Base-by-base conservation (phyloP, 208 protist genomes). In the Trypanosoma rangeli region DNA sequence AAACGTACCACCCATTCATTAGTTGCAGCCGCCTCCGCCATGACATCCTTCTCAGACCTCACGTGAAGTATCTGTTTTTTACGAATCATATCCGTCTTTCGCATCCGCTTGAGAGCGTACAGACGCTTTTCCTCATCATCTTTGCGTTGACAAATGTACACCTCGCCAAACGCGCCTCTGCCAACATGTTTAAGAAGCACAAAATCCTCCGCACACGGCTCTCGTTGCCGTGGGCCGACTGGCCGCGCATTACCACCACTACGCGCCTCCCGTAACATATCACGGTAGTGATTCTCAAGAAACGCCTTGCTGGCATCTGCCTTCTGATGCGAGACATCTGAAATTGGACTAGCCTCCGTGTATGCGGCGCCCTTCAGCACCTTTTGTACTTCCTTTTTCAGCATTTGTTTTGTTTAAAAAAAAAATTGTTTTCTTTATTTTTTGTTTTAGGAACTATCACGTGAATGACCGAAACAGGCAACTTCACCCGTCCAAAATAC, bases 1-100 rank as follows among this genome's bases (percentile, higher is more conserved):
- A 98, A 80, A 37, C 85, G 67, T 28, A 97, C 94, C 44, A 98
- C 86, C 90, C 94, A 98, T 37, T 80, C 75, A 76, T 96, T 98
- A 33, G 68, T 73, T 44, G 78, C 71, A 1, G 89, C 87, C 5
- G 87, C 89, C 64, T 94, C 84, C 7, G 91, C 84, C 65, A 98
- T 83, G 37, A 97, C 83, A 46, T 97, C 90, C 70, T 96, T 95
- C 70, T 98, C 93, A 0, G 91, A 92, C 31, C 93, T 79, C 24
- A 96, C 90, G 64, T 97, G 91, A 13, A 86, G 62, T 18, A 97
- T 89, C 55, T 98, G 95, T 54, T 94, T 90, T 67, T 88, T 87
- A 22, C 78, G 78, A 44, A 97, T 82, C 93, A 98, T 97, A 56
- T 97, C 93, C 39, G 84, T 82, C 78, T 98, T 98, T 26, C 90